These are phyloP conservation scores for Kluyveromyces sp. DNA, from an alignment of 1,139 yeast species.

Conservation along the genomic window DNA sequence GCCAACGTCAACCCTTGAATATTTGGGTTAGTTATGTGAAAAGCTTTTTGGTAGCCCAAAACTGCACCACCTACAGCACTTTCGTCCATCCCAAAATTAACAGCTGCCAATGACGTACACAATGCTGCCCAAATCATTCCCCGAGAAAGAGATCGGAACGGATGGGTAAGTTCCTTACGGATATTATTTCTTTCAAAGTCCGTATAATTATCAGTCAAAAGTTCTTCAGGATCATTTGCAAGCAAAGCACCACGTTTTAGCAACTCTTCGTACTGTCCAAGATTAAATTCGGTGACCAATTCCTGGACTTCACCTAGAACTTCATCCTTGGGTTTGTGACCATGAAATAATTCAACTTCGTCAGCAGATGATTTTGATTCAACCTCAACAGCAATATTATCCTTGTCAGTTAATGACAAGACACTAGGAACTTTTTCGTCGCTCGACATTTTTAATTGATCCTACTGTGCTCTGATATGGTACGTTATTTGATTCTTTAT, in stretches of 20 bases:
- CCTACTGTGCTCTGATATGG: too few relatives aligned
- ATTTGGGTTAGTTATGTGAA: slow-evolving; percentile 33
- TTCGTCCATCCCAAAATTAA: slow-evolving; percentile 30
- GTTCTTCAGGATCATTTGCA: slow-evolving; percentile 19
- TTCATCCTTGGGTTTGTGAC: slow-evolving; percentile 13
- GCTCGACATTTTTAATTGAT: not conserved
- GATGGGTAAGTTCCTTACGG: slow-evolving; percentile 15
- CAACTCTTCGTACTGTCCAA: slow-evolving; percentile 15
- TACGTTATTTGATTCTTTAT: too few relatives aligned
- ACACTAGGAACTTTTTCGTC: not conserved
- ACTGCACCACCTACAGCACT: slow-evolving; percentile 49
- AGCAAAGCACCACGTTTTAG: slow-evolving; percentile 21
- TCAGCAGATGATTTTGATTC: slow-evolving; percentile 4
- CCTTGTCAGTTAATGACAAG: slow-evolving; percentile 1
- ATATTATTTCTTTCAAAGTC: slow-evolving; percentile 13
- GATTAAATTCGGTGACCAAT: slow-evolving; percentile 10
- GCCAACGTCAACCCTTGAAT: slow-evolving; percentile 45
- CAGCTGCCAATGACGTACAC: slow-evolving; percentile 26
- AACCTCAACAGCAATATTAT: slow-evolving; percentile 5
- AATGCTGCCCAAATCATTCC: slow-evolving; percentile 22
- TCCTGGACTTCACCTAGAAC: slow-evolving; percentile 15
- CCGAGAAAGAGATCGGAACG: slow-evolving; percentile 16
- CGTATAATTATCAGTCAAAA: slow-evolving; percentile 12
- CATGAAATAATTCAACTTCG: slow-evolving; percentile 11
- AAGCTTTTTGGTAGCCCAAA: slow-evolving; percentile 37